Conservation (phyloP, 352 stramenopile genomes). For the Aphanomyces invadans region DNA sequence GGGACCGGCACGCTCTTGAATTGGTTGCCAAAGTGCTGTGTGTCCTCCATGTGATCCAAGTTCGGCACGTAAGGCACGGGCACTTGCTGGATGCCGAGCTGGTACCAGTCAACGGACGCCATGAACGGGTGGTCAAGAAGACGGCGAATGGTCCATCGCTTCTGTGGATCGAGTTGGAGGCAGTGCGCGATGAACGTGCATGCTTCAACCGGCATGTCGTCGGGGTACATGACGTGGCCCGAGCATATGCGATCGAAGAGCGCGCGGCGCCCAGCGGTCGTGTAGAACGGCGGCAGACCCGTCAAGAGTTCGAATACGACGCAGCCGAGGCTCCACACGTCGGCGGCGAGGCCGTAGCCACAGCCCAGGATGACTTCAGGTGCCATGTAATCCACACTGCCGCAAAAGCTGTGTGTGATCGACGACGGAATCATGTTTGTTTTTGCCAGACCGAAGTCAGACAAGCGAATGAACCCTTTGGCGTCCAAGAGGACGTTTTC, state of each 20-base stretch:
- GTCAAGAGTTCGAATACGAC: slow-evolving; percentile 81
- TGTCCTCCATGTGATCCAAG: neutral
- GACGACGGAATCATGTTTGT: slow-evolving; percentile 38
- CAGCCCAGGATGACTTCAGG: slow-evolving; percentile 66
- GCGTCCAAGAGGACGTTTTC: slow-evolving; percentile 88
- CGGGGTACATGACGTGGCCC: slow-evolving; percentile 87
- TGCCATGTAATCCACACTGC: slow-evolving; percentile 78
- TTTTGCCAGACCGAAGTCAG: slow-evolving; percentile 82
- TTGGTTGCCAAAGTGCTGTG: slow-evolving; percentile 20
- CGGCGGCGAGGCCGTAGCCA: slow-evolving; percentile 66
- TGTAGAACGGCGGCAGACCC: slow-evolving; percentile 91
- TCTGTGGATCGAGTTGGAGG: slow-evolving; percentile 47
- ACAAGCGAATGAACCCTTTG: slow-evolving; percentile 83
- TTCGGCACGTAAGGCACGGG: slow-evolving; percentile 16
- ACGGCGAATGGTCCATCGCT: slow-evolving; percentile 58
- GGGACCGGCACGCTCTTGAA: slow-evolving; percentile 11
- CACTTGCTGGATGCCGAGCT: slow-evolving; percentile 65
- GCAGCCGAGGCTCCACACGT: slow-evolving; percentile 87
- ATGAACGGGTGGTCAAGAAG: slow-evolving; percentile 76
- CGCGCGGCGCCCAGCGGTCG: slow-evolving; percentile 67
- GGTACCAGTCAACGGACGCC: slow-evolving; percentile 61
- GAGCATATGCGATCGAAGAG: slow-evolving; percentile 97
- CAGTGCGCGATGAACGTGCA: slow-evolving; percentile 49
- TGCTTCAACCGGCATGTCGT: slow-evolving; percentile 68
- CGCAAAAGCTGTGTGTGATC: slow-evolving; percentile 60